These are phyloP conservation scores for Kodamaea ohmeri DNA, from an alignment of 1,139 yeast genomes.

Conservation along the genomic window DNA sequence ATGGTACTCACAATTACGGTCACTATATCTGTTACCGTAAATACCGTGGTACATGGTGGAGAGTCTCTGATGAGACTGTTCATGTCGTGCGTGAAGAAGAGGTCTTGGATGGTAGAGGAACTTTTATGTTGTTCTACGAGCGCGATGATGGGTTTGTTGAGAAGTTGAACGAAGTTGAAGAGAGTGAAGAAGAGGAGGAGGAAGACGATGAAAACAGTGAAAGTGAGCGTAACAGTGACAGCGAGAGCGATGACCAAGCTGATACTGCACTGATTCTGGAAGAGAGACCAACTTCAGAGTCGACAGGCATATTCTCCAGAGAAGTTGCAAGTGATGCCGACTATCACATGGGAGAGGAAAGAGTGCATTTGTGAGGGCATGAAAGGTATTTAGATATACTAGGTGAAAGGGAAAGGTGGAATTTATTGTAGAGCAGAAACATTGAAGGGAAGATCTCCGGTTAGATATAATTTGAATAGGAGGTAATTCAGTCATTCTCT, in stretches of 20 bases:
- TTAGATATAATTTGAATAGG: no score
- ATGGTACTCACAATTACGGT: constrained; percentile 93
- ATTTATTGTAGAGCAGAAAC: background rate
- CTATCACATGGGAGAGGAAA: constrained; percentile 16
- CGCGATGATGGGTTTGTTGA: constrained; percentile 39
- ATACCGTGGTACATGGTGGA: constrained; percentile 87
- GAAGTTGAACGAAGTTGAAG: constrained; percentile 29
- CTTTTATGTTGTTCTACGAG: constrained; percentile 90
- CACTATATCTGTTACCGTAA: constrained; percentile 88
- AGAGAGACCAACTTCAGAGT: constrained; percentile 5
- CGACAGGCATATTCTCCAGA: constrained; percentile 8
- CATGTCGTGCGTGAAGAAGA: constrained; percentile 76
- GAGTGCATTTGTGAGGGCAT: constrained; percentile 15
- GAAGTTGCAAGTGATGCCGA: constrained; percentile 10
- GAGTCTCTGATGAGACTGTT: constrained; percentile 87
- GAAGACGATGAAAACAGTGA: constrained; percentile 24
- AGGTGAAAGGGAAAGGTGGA: background rate
- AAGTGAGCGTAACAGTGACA: constrained; percentile 19
- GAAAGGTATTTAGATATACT: background rate
- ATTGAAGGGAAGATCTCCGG: no score
- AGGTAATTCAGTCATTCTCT: no score
- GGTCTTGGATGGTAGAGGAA: constrained; percentile 79
- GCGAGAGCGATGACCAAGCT: constrained; percentile 11
- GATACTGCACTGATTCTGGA: background rate
- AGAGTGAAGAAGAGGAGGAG: constrained; percentile 35